Evolutionary conservation across 352 stramenopile genomes (phyloP).

Genomic region (Phytophthora cryptogea): DNA sequence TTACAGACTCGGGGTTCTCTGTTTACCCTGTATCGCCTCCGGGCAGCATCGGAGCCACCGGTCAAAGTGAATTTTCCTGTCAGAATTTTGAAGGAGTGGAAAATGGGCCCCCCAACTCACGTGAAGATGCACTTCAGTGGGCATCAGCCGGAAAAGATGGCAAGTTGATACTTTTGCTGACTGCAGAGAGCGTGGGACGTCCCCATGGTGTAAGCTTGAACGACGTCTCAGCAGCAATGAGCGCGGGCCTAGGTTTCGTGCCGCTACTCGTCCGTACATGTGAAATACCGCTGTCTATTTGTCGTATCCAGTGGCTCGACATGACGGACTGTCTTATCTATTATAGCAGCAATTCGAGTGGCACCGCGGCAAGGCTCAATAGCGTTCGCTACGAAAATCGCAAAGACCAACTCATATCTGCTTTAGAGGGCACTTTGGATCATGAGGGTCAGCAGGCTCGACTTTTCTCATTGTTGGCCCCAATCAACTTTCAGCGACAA

Average conservation of each 20-base stretch:
- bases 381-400: conserved; percentile 54
- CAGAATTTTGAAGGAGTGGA: not conserved
- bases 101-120: conserved; percentile 3
- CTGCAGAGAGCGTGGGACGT: conserved; percentile 69
- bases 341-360: conserved; percentile 25
- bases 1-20: conserved; percentile 47
- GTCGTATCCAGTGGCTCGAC: conserved; percentile 83
- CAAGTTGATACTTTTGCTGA: conserved; percentile 74
- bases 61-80: not conserved
- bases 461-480: conserved; percentile 66
- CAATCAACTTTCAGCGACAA: conserved; percentile 74
- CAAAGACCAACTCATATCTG: conserved; percentile 56
- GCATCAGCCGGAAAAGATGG: conserved; percentile 58
- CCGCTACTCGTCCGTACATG: conserved; percentile 73
- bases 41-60: not conserved
- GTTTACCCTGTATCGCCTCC: conserved; percentile 40
- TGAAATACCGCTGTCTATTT: conserved; percentile 82
- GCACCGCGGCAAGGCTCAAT: conserved; percentile 40
- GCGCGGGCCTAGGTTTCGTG: conserved; percentile 67
- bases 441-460: conserved; percentile 75
- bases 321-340: conserved; percentile 71
- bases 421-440: conserved; percentile 63
- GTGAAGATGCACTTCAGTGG: conserved; percentile 68
- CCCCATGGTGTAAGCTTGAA: conserved; percentile 71
- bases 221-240: conserved; percentile 76